Conservation (phyloP, 73 alveolate species). For the Tetrahymena elliotti region DNA sequence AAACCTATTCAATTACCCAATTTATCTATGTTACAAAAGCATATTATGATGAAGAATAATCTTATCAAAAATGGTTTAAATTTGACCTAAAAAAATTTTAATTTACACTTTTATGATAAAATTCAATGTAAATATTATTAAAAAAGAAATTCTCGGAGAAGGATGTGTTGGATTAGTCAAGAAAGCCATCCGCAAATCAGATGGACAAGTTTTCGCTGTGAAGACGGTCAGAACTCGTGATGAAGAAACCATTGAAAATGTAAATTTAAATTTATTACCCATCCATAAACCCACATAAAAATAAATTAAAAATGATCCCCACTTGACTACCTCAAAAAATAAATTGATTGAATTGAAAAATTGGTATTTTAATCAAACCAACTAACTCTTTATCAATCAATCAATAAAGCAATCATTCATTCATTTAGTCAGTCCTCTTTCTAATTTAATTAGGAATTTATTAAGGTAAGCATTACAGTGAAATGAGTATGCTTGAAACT, state of each 20-base stretch:
- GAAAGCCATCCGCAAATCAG: constrained; percentile 1
- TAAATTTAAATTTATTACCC: neutral
- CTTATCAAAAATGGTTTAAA: neutral
- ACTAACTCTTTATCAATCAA: neutral
- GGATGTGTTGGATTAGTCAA: constrained; percentile 35
- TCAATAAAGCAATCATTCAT: neutral
- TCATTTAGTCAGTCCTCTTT: neutral
- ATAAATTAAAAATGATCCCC: neutral
- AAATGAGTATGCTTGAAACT: no score
- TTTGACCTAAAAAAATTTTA: neutral
- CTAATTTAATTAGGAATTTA: neutral
- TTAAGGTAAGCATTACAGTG: no score
- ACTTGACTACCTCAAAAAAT: no score
- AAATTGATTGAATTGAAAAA: neutral
- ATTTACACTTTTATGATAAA: neutral
- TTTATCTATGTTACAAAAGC: neutral
- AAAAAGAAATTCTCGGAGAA: constrained; percentile 23
- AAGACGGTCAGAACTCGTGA: constrained; percentile 36
- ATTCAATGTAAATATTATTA: neutral
- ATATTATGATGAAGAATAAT: neutral
- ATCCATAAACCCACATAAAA: neutral
- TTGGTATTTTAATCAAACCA: neutral
- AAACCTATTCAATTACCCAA: neutral
- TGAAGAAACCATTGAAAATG: constrained; percentile 29
- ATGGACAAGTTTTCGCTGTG: constrained; percentile 19